Base-by-base conservation (phyloP, 257 asterid genomes). In the Plantago ovata region DNA sequence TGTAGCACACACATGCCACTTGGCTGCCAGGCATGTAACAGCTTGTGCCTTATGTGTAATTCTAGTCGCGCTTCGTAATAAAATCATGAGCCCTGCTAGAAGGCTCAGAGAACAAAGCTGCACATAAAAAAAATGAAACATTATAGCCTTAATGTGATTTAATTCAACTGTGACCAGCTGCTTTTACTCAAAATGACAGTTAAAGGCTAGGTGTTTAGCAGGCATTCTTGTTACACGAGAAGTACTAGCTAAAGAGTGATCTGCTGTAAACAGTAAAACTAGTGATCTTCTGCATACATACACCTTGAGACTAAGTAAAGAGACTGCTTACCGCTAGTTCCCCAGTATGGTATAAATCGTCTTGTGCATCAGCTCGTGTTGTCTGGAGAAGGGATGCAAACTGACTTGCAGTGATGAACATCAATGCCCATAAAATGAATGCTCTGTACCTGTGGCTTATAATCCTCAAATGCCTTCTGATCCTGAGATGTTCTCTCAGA, bases 11-110 rank as follows among this genome's bases (percentile, higher is more conserved):
- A 84, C 97, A 18, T 92, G 95, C 98, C 98, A 92, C 79, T 88
- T 92, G 7, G 98, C 84, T 0, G 98, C 96, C n/a, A 92, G 88
- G 82, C 96, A 81, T 7, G 91, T 79, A 49, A 93, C 89, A 0
- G 91, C 80, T 32, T 75, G 92, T 8, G 98, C 98, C 73, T 86
- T 93, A 76, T 88, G 98, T n/a, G 97, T 93, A 13, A 93, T 93
- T 60, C 82, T 77, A 0, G 96, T 80, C 7, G 98, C 98, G 40
- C 98, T 81, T 49, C 98, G 72, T 52, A 89, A 28, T 38, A 88
- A 62, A 23, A 88, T 81, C 85, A 86, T 12, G 0, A 93, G 73
- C 49, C 98, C 98, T 0, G 95, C 94, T 4, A 93, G 77, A 67
- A 93, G 98, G 62, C 95, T 86, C 3, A 89, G 47, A 0, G 94